Percentiles rank a stretch among this genome's conserved stretches.
phyloP scores from a whole-genome alignment of 2,329 filamentous ascomycete species.

The Stagonosporopsis tanaceti region DNA sequence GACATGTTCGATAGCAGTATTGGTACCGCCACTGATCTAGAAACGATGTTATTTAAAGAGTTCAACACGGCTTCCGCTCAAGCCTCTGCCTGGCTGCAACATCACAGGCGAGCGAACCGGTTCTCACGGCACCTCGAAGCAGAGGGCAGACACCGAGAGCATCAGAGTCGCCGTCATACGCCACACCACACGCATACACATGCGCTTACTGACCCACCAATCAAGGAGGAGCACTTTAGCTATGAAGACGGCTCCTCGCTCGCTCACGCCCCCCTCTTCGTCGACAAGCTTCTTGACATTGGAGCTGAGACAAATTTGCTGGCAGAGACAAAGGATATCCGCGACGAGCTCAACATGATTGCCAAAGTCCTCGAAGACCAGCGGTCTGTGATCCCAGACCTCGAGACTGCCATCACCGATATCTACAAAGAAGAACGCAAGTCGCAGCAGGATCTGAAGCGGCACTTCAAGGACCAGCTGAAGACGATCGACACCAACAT shows the following conservation, averaged over 20 bases:
- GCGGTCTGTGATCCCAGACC: constrained; percentile 56
- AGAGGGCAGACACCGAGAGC: constrained; percentile 43
- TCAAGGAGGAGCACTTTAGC: constrained; percentile 42
- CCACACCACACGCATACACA: constrained; percentile 42
- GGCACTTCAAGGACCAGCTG: constrained; percentile 64
- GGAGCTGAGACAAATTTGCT: constrained; percentile 67
- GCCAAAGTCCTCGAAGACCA: constrained; percentile 61
- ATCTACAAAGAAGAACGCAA: constrained; percentile 49
- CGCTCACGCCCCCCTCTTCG: constrained; percentile 53
- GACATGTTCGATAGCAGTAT: constrained; percentile 74
- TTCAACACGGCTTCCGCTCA: constrained; percentile 67
- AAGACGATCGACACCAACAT: constrained; percentile 65
- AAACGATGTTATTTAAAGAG: constrained; percentile 66
- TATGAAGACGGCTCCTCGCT: constrained; percentile 35
- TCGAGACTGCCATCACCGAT: constrained; percentile 55
- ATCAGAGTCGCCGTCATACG: constrained; percentile 37
- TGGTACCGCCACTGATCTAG: constrained; percentile 57
- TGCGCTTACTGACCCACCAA: constrained; percentile 32
- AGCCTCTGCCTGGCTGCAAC: constrained; percentile 63
- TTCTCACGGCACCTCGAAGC: constrained; percentile 48
- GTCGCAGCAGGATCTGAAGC: constrained; percentile 59
- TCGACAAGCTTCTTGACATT: constrained; percentile 67
- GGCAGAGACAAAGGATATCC: constrained; percentile 71
- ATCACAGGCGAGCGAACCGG: constrained; percentile 55
- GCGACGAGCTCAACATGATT: constrained; percentile 72